phyloP scores from a whole-genome alignment of 176 grass and related monocot genomes.

The Alloteropsis semialata region DNA sequence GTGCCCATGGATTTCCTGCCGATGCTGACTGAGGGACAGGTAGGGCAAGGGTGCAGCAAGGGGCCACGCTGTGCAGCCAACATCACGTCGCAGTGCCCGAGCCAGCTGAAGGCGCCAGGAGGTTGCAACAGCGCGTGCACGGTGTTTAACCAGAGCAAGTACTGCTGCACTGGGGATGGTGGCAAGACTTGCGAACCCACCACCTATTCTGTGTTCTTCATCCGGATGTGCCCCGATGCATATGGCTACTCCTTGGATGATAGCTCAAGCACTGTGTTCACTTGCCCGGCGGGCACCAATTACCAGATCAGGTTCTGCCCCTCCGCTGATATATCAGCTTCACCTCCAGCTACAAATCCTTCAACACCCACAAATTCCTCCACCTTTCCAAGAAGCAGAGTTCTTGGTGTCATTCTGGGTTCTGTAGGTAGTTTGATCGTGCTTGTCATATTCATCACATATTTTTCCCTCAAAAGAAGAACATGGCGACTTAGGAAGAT shows the following conservation, averaged over 20 bases:
- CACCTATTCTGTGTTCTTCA: background rate
- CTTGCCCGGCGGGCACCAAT: slow-evolving; percentile 28
- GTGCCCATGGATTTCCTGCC: slow-evolving; percentile 49
- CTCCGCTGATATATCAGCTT: background rate
- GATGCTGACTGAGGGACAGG: background rate
- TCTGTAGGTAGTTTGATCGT: background rate
- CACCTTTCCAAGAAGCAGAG: background rate
- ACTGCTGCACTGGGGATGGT: background rate
- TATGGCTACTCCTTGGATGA: slow-evolving; percentile 19
- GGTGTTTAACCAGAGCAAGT: background rate
- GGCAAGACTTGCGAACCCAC: slow-evolving; percentile 8
- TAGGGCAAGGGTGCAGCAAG: background rate
- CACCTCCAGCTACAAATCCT: background rate
- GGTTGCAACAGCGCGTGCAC: slow-evolving; percentile 35
- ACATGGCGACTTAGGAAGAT: background rate
- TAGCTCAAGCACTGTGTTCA: background rate
- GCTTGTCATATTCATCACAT: background rate
- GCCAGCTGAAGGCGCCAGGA: background rate
- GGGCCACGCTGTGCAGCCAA: background rate
- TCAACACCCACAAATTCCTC: background rate
- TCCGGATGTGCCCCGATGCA: slow-evolving; percentile 27
- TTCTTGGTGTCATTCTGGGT: background rate
- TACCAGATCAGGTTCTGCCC: slow-evolving; percentile 51
- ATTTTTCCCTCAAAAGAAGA: background rate
- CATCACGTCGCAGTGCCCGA: slow-evolving; percentile 36